phyloP scores from a whole-genome alignment of 129 eudicot species.

The Chrysanthemum makinoi region DNA sequence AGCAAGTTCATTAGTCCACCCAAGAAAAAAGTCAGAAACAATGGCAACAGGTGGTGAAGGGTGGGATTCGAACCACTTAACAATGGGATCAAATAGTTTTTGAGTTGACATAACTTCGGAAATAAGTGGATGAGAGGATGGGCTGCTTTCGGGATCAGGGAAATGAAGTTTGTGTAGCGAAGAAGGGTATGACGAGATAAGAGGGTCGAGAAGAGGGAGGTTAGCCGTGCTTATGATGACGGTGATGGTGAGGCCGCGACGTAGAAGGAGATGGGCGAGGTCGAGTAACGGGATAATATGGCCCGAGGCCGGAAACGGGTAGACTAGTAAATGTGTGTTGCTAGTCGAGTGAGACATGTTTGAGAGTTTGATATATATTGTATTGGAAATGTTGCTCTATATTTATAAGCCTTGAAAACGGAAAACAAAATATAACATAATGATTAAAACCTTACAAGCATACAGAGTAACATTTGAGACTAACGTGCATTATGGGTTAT shows the following conservation, averaged over 20 bases:
- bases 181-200: constrained; percentile 50
- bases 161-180: constrained; percentile 37
- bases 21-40: no score
- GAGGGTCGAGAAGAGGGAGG: constrained; percentile 47
- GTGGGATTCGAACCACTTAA: constrained; percentile 24
- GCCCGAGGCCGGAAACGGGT: constrained; percentile 74
- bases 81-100: constrained; percentile 25
- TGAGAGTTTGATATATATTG: background rate
- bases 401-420: no score
- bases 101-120: constrained; percentile 10
- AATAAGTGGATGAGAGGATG: constrained; percentile 34
- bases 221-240: constrained; percentile 51
- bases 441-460: no score
- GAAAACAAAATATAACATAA: no score
- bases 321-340: constrained; percentile 54
- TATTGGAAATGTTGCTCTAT: no score
- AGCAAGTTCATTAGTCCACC: no score
- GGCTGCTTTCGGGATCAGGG: constrained; percentile 47
- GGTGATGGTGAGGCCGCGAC: constrained; percentile 57
- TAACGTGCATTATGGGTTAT: no score
- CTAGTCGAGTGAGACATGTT: constrained; percentile 20
- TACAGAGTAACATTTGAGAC: no score
- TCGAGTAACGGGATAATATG: constrained; percentile 72
- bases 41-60: constrained; percentile 27
- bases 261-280: constrained; percentile 57